phyloP scores from a whole-genome alignment of 176 grass and related monocot genomes.

The Elymus sibiricus region DNA sequence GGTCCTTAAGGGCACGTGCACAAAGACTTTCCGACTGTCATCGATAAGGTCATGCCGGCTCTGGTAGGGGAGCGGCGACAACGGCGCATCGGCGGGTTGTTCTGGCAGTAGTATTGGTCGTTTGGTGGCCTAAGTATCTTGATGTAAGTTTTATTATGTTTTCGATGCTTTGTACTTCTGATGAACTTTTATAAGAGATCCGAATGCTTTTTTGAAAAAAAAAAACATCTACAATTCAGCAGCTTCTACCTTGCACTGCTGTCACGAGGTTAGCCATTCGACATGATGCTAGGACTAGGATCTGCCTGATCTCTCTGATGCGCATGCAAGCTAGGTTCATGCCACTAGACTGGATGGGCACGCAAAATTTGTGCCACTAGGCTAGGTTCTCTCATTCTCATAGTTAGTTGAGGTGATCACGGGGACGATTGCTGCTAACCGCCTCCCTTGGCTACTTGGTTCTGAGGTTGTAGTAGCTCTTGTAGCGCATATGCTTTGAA shows the following conservation, averaged over 20 bases:
- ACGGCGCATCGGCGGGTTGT: too few species aligned
- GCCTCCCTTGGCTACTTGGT: not conserved
- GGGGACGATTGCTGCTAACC: not conserved
- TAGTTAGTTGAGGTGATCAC: constrained; percentile 8
- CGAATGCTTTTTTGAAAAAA: too few species aligned
- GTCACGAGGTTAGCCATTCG: not conserved
- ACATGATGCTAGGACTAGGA: not conserved
- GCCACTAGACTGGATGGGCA: not conserved
- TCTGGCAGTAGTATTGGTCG: too few species aligned
- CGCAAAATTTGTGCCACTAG: not conserved
- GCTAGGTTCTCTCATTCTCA: not conserved
- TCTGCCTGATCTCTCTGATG: not conserved
- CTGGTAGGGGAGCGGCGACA: too few species aligned
- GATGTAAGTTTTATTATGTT: too few species aligned
- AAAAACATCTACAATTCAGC: too few species aligned
- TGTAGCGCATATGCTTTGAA: not conserved
- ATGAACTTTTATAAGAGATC: too few species aligned
- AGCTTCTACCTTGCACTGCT: not conserved
- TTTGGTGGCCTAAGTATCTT: too few species aligned
- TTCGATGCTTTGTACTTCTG: too few species aligned
- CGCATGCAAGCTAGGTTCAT: not conserved
- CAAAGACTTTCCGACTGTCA: too few species aligned
- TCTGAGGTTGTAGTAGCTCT: not conserved
- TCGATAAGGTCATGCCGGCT: too few species aligned
- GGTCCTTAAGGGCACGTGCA: too few species aligned